Base-by-base conservation (phyloP, 2,329 filamentous ascomycete species). In the Aspergillus neotritici region DNA sequence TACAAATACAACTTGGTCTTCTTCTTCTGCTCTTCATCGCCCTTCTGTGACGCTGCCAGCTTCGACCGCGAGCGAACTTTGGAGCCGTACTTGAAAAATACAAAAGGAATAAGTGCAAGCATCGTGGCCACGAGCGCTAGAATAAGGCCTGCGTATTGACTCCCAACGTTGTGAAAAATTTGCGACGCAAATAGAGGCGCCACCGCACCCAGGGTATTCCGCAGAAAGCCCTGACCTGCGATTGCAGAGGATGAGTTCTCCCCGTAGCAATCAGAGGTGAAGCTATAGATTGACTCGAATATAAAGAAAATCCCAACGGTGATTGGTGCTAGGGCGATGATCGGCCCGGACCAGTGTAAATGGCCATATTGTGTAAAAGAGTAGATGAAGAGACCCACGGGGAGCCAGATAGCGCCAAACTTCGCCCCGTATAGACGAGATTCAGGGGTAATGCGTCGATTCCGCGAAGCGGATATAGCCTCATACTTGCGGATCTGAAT, bases 301-400 rank as follows among this genome's bases (percentile, higher is more conserved):
- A 62, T 72, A 60, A 76, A 77, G 68, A 71, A 77, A 56, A 77
- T 76, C 4, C 74, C 74, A 43, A 76, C 68, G 3, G 72, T 66
- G 40, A 77, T 77, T 7, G 71, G 69, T 0, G 67, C 72, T 3
- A 77, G 67, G 11, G 69, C 71, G 38, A 77, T 70, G 28, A 67
- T 61, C 1, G 74, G 74, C 0, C 69, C 74, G 39, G 75, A 69
- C 74, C 74, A 77, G 40, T 55, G 61, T 2, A 77, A 55, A 40
- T 67, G 64, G 4, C 60, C 66, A 55, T 77, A 77, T 54, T 77
- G 74, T 1, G 73, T 76, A 64, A 76, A 77, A 31, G 64, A 69
- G 66, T 77, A 77, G 56, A 77, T 72, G 64, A 75, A 75, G 2
- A 75, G 65, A 12, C 72, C 72, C 34, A 74, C 55, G 11, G 72